These are phyloP conservation scores for Sphenostylis stenocarpa DNA, from an alignment of 306 rosid genomes.

Conservation along the genomic window DNA sequence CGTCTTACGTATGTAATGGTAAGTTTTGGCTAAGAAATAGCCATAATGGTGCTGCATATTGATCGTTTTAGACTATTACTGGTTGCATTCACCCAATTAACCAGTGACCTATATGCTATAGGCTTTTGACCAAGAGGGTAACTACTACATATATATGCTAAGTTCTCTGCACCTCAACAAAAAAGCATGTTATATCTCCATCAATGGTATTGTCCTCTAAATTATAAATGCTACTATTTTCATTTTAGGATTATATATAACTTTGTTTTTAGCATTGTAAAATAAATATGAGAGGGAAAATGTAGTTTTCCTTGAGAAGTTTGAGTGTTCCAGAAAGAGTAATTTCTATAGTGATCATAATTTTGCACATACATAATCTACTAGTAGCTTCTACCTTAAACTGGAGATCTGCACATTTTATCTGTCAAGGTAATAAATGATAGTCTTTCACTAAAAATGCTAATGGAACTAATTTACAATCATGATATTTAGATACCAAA, in stretches of 20 bases:
- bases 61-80: slow-evolving; percentile 10
- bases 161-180: background rate
- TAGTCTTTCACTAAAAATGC: background rate
- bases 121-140: slow-evolving; percentile 13
- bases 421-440: background rate
- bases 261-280: background rate
- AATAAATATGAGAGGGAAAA: background rate
- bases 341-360: background rate
- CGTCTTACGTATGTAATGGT: slow-evolving; percentile 14
- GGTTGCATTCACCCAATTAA: background rate
- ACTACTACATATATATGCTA: background rate
- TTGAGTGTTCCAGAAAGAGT: background rate
- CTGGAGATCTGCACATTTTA: background rate
- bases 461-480: background rate
- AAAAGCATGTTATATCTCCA: background rate
- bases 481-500: too few species aligned
- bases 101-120: slow-evolving; percentile 1
- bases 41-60: background rate
- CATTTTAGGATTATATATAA: background rate
- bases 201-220: background rate
- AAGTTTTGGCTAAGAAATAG: slow-evolving; percentile 12
- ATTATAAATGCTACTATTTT: background rate
- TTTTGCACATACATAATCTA: background rate
- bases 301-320: background rate
- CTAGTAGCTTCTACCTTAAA: background rate